These are phyloP conservation scores for Alternaria metachromatica DNA, from an alignment of 2,329 filamentous ascomycete species.

Conservation along the genomic window DNA sequence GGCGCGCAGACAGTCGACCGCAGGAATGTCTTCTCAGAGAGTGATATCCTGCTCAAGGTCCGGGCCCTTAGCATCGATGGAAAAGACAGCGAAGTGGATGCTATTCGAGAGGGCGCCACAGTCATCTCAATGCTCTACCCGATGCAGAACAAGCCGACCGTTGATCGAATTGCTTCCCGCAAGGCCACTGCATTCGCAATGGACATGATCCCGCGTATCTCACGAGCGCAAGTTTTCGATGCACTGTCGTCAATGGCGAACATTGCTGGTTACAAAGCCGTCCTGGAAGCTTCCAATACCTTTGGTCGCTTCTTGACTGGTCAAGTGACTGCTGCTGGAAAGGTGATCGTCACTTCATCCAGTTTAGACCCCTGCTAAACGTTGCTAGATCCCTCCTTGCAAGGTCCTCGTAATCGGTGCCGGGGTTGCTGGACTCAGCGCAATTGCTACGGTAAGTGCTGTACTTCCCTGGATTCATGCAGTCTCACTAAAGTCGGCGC, in stretches of 20 bases:
- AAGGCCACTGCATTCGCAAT: conserved; percentile 84
- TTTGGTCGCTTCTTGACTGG: conserved; percentile 89
- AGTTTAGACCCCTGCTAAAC: not conserved
- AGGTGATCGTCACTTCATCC: conserved; percentile 22
- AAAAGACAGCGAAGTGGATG: conserved; percentile 69
- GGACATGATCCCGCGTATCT: conserved; percentile 92
- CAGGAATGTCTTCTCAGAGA: conserved; percentile 72
- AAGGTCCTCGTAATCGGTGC: conserved; percentile 91
- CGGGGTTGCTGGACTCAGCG: conserved; percentile 82
- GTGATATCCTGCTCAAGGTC: conserved; percentile 85
- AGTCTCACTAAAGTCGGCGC: not conserved
- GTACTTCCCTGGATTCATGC: no score
- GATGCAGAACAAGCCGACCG: conserved; percentile 76
- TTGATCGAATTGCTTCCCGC: conserved; percentile 73
- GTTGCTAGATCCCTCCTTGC: conserved; percentile 78
- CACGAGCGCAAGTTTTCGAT: conserved; percentile 86
- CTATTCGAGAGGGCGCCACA: conserved; percentile 72
- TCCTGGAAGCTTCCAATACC: conserved; percentile 85
- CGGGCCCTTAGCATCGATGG: conserved; percentile 70
- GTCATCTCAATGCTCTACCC: conserved; percentile 86
- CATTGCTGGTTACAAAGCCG: conserved; percentile 91
- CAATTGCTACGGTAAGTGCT: no score
- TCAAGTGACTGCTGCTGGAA: conserved; percentile 86
- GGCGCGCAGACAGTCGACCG: conserved; percentile 78
- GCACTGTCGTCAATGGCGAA: conserved; percentile 93